A percentile compares a stretch with the other conserved stretches of the same genome.
These are phyloP conservation scores for Verbascum thapsus DNA, from an alignment of 257 asterid genomes.

Conservation along the genomic window DNA sequence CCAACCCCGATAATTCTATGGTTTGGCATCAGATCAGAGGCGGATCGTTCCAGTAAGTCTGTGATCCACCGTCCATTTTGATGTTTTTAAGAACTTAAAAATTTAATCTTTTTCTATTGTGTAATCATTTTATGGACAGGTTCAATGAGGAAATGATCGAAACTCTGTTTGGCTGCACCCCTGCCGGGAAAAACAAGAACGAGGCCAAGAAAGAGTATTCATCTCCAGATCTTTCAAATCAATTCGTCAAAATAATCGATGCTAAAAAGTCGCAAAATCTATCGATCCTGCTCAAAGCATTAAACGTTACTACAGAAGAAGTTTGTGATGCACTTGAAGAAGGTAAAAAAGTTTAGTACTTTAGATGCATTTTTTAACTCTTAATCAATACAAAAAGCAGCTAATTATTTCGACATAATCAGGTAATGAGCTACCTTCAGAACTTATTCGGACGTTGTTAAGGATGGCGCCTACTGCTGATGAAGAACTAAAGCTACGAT, in stretches of 20 bases:
- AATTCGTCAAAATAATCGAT: conserved; percentile 71
- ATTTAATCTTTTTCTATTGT: conserved; percentile 9
- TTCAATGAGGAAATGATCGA: conserved; percentile 95
- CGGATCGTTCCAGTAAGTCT: conserved; percentile 94
- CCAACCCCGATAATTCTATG: conserved; percentile 84
- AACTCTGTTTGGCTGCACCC: conserved; percentile 69
- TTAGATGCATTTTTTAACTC: too few species aligned
- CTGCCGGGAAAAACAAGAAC: conserved; percentile 48
- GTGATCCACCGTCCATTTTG: not conserved
- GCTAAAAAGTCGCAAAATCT: conserved; percentile 88
- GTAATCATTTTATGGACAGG: conserved; percentile 59
- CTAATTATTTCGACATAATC: conserved; percentile 29
- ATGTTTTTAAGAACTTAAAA: conserved; percentile 15
- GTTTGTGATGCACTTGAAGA: conserved; percentile 92
- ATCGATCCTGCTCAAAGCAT: conserved; percentile 87
- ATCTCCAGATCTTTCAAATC: conserved; percentile 43
- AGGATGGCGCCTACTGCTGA: conserved; percentile 78
- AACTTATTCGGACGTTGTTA: conserved; percentile 61
- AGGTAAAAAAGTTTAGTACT: too few species aligned
- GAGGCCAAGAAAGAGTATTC: conserved; percentile 48
- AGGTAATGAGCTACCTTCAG: conserved; percentile 70
- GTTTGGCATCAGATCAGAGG: conserved; percentile 88
- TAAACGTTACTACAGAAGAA: conserved; percentile 91
- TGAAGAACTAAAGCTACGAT: conserved; percentile 65
- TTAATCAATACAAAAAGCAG: not conserved